Base-by-base conservation (phyloP, 1,284 basidiomycete genomes). In the Cutaneotrichosporon spelunceum region DNA sequence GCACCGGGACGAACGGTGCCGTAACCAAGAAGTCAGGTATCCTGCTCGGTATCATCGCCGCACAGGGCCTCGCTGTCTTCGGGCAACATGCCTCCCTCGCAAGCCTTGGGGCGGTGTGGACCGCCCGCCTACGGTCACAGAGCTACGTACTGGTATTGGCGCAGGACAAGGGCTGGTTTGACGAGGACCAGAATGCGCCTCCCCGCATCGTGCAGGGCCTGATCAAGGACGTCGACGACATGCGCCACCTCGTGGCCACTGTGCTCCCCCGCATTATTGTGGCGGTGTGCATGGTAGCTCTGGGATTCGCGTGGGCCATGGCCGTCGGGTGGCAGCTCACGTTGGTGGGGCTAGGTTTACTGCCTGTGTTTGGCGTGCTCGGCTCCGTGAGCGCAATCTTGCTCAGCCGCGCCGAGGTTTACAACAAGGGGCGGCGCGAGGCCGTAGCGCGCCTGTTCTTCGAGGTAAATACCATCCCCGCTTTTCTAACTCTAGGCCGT, bases 81-180 rank as follows among this genome's bases (percentile, higher is more conserved):
- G 71, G 85, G 65, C 90, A 91, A 78, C 90, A 88, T 78, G 86
- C 86, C 71, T 74, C 88, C 61, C 87, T 93, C 81, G 90, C 95
- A 77, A 82, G 81, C 2, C 81, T 85, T 1, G 88, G 86, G 0
- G 87, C 90, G 73, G 75, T 78, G 8, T 98, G 94, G 94, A 84
- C 91, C 14, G 86, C 85, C 10, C 71, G 74, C 23, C 74, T 97
- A 33, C 87, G 96, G 11, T 77, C 81, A 39, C 66, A 68, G 0
- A 86, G 85, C 7, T 88, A 89, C 70, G 68, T 72, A 19, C 84
- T 81, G 34, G 81, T 98, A 16, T 80, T 98, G 30, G 74, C 79
- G 1, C 94, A 97, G 77, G 93, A 96, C 78, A 92, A 91, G 78
- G 77, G 83, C n/a, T 99, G 88, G 86, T 97, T 94, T 76, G 93